A percentile compares a stretch with the other conserved stretches of the same genome.
Evolutionary conservation across 192 early-diverging fungal genomes (phyloP).

Genomic region (Funneliformis geosporum): DNA sequence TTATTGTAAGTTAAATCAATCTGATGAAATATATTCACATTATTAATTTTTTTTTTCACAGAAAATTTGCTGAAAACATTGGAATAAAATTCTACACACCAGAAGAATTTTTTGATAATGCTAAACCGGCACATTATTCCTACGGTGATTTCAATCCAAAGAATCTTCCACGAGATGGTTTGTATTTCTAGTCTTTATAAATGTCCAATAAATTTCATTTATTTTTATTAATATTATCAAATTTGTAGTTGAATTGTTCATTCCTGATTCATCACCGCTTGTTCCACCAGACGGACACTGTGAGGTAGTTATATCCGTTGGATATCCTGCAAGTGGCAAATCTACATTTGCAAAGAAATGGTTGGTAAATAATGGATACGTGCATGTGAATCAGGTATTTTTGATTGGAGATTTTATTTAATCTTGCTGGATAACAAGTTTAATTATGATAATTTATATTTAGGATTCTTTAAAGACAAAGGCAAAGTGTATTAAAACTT

Average conservation of each 20-base stretch:
- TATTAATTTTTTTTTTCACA: conserved; percentile 30
- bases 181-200: background rate
- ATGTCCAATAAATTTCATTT: background rate
- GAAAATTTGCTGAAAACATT: conserved; percentile 79
- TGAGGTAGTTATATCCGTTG: conserved; percentile 78
- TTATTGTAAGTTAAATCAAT: background rate
- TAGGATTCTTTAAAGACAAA: conserved; percentile 79
- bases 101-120: conserved; percentile 72
- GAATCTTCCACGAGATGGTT: conserved; percentile 39
- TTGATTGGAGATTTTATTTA: background rate
- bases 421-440: background rate
- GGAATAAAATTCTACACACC: conserved; percentile 79
- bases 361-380: conserved; percentile 64
- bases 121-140: conserved; percentile 44
- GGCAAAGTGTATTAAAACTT: conserved; percentile 70
- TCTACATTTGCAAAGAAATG: conserved; percentile 68
- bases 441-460: background rate
- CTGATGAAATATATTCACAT: conserved; percentile 16
- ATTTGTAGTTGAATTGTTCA: conserved; percentile 41
- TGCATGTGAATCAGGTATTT: conserved; percentile 66
- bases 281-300: conserved; percentile 31
- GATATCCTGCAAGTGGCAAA: conserved; percentile 85
- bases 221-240: background rate
- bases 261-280: conserved; percentile 38
- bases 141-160: conserved; percentile 57